phyloP scores from a whole-genome alignment of 805 yeast genomes.

The Teunomyces funiuensis region DNA sequence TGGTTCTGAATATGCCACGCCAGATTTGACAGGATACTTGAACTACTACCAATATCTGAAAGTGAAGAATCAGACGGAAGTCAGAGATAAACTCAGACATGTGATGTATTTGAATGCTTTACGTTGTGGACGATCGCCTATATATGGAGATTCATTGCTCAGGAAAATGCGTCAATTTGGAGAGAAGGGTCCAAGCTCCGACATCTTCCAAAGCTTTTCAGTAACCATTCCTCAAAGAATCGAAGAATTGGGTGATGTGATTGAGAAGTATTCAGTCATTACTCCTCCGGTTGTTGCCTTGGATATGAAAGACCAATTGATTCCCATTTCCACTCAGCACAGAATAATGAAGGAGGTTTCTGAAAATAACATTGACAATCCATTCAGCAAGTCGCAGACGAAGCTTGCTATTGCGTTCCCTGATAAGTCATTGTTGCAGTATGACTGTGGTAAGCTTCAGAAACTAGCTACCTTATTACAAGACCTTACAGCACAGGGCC shows the following conservation, averaged over 20 bases:
- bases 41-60: slow-evolving; percentile 60
- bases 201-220: slow-evolving; percentile 20
- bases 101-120: slow-evolving; percentile 60
- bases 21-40: slow-evolving; percentile 40
- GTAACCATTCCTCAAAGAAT: slow-evolving; percentile 27
- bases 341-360: slow-evolving; percentile 30
- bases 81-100: slow-evolving; percentile 56
- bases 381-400: slow-evolving; percentile 80
- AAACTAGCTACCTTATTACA: slow-evolving; percentile 73
- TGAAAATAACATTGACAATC: slow-evolving; percentile 45
- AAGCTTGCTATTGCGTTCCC: slow-evolving; percentile 93
- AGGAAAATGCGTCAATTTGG: slow-evolving; percentile 32
- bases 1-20: slow-evolving; percentile 20
- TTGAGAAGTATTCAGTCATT: slow-evolving; percentile 79
- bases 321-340: slow-evolving; percentile 42
- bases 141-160: slow-evolving; percentile 64
- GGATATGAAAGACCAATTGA: slow-evolving; percentile 57
- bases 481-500: slow-evolving; percentile 81
- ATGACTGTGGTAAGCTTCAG: slow-evolving; percentile 96
- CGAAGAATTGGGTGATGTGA: slow-evolving; percentile 43
- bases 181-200: slow-evolving; percentile 11
- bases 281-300: slow-evolving; percentile 85
- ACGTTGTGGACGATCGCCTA: slow-evolving; percentile 64
- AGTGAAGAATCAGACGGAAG: slow-evolving; percentile 49
- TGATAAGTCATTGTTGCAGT: slow-evolving; percentile 86